Evolutionary conservation across 2,329 filamentous ascomycete genomes (phyloP).

Genomic region (Botrytis paeoniae): DNA sequence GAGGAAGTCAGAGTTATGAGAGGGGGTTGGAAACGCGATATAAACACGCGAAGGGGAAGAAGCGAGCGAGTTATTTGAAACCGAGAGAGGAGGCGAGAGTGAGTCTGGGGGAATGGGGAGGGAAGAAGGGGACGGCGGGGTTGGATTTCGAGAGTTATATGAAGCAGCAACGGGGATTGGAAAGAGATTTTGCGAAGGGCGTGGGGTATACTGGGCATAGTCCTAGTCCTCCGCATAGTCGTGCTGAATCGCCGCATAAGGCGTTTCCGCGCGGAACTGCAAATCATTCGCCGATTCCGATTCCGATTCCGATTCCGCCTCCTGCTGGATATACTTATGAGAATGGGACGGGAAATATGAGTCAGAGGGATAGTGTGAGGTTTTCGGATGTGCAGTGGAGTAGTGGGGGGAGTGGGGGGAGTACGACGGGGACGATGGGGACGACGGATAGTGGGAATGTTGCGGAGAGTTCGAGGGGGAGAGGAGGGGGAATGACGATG

Average conservation of each 20-base stretch:
- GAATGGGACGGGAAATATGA: neutral
- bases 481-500: neutral
- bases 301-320: neutral
- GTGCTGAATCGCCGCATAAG: neutral
- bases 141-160: conserved; percentile 1
- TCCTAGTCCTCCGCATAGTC: neutral
- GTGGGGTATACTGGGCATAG: neutral
- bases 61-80: conserved; percentile 4
- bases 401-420: neutral
- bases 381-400: conserved; percentile 15
- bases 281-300: neutral
- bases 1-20: neutral
- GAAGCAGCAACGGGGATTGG: neutral
- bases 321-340: neutral
- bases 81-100: neutral
- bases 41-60: neutral
- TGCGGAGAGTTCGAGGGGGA: neutral
- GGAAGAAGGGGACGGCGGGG: neutral
- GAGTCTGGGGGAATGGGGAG: neutral
- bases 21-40: neutral
- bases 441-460: neutral
- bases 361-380: neutral
- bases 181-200: neutral
- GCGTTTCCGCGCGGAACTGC: neutral
- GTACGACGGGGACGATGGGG: neutral